Base-by-base conservation (phyloP, 2,329 filamentous ascomycete genomes). In the Escovopsis weberi region DNA sequence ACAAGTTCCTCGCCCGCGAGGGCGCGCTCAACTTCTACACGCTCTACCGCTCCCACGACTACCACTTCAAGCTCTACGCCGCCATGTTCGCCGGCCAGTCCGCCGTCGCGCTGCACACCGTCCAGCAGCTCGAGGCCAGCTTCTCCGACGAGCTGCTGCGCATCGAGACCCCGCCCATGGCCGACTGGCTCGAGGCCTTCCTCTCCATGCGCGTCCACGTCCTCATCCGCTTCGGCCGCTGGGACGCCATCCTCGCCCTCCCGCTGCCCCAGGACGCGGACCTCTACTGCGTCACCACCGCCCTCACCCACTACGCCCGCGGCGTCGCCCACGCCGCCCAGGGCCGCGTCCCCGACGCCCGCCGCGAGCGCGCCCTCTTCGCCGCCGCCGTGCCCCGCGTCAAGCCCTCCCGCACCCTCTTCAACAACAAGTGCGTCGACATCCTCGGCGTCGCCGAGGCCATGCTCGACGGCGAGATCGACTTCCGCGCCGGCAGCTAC, bases 101-200 rank as follows among this genome's bases (percentile, higher is more conserved):
- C 1, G 55, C 62, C 23, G 64, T 79, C 10, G 79, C 81, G 0
- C 56, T 87, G 2, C 70, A 80, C 1, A 78, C 80, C 0, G 72
- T 74, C 0, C 50, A 54, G 0, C 62, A 67, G 37, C 68, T 87
- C 39, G 80, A 86, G 52, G 60, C 59, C 0, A 74, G 75, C 0
- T 61, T 87, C 4, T 72, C 82, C 0, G 74, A 80, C 42, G 69
- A 71, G 0, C 58, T 87, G 3, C 64, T 88, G 0, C 71, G 74
- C 0, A 65, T 83, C 4, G 55, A 78, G 47, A 78, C 74, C 0
- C 80, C 80, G 0, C 80, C 80, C 0, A 86, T 88, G 82, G 81
- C 82, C 1, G 81, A 87, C 57, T 87, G 80, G 76, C 64, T 87
- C 1, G 84, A 88, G 58, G 72, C 73, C 2, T 86, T 85, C 49